Base-by-base conservation (phyloP, 1,284 basidiomycete species). In the Tilletia setariae region DNA sequence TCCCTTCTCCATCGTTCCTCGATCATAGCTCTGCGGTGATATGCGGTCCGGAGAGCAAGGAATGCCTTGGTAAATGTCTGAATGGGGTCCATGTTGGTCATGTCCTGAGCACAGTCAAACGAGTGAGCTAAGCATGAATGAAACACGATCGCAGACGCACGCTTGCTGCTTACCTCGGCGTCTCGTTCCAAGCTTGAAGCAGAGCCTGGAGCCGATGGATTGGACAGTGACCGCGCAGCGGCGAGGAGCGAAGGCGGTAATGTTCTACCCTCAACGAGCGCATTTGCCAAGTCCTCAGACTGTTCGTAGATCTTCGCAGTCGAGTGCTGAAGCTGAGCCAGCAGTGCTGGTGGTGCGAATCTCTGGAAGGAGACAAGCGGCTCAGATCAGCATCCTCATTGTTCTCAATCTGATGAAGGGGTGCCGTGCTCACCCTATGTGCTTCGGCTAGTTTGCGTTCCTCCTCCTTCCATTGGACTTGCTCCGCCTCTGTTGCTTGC, bases 51-150 rank as follows among this genome's bases (percentile, higher is more conserved):
- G 15, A 61, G 30, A 30, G 25, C 32, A 30, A 61, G 56, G 56
- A 61, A 61, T 16, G 56, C 56, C 56, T 61, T 61, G 56, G 32
- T 61, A 30, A 61, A 61, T 32, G 56, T 61, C 56, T 61, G 56
- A 1, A 61, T 40, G 1, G 13, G 56, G 35, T 61, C 56, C 16
- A 30, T 30, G 15, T 19, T 21, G 13, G 28, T 61, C 32, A 30
- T 11, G 28, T 35, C 56, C 56, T 61, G 56, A 35, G 28, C 2
- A 30, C 7, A 35, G 51, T 13, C 7, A 15, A 40, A 30, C 2
- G 13, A 61, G 6, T 16, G 30, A 61, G 9, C 21, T 2, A 2
- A 19, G 28, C 28, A 61, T 30, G 9, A 59, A 59, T n/a, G 15
- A 8, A 16, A 3, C 16, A 2, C 9, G 8, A 32, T 25, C n/a